Evolutionary conservation across 768 basidiomycete species (phyloP).

Genomic region (Podaxis mareebaensis): DNA sequence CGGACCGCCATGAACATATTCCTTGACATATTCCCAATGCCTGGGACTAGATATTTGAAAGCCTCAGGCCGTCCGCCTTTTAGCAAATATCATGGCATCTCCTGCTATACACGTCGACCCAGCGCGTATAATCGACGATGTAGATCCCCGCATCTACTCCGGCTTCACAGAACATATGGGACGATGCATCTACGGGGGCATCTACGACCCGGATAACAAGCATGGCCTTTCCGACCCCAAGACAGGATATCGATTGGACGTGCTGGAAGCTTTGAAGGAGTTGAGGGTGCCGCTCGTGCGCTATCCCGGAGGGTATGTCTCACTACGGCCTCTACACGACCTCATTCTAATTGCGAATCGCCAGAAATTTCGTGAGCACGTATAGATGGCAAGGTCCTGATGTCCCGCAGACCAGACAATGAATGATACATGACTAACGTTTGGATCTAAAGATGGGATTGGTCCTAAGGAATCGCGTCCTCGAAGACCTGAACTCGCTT

Average conservation of each 20-base stretch:
- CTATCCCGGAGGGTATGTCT: slow-evolving; percentile 51
- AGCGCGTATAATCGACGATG: slow-evolving; percentile 38
- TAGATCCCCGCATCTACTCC: slow-evolving; percentile 53
- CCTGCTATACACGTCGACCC: slow-evolving; percentile 44
- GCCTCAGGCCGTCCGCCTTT: background rate
- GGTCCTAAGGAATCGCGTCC: slow-evolving; percentile 51
- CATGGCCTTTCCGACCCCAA: slow-evolving; percentile 37
- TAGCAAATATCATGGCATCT: slow-evolving; percentile 1
- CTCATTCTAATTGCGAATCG: background rate
- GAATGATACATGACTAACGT: background rate
- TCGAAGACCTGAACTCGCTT: slow-evolving; percentile 59
- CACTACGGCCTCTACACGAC: too few relatives aligned
- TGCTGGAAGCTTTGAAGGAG: slow-evolving; percentile 44
- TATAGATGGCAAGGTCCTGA: slow-evolving; percentile 51
- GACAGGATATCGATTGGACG: slow-evolving; percentile 52
- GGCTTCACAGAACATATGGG: slow-evolving; percentile 68
- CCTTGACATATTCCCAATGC: background rate
- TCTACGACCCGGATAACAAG: slow-evolving; percentile 40
- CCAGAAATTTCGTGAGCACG: slow-evolving; percentile 52
- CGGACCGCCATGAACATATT: too few relatives aligned
- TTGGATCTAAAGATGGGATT: slow-evolving; percentile 42
- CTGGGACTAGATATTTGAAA: background rate
- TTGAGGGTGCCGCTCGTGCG: slow-evolving; percentile 49
- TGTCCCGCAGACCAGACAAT: too few relatives aligned
- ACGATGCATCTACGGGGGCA: slow-evolving; percentile 53